Conservation (phyloP, 192 early-diverging fungal species). For the Podila clonocystis region DNA sequence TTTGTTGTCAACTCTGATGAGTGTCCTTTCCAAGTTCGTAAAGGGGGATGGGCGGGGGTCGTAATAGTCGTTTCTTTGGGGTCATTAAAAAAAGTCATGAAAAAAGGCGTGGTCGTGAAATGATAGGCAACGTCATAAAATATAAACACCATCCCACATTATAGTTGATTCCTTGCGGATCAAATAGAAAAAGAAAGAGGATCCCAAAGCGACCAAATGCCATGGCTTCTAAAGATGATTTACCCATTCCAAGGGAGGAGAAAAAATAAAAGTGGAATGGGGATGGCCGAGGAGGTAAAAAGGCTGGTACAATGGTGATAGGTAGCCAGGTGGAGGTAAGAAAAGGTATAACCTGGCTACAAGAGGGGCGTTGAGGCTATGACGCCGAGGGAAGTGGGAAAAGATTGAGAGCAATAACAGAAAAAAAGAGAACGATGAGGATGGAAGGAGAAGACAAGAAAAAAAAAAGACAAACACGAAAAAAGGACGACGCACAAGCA, state of each 20-base stretch:
- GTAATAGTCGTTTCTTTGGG: not conserved
- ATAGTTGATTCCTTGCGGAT: not conserved
- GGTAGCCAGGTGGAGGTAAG: too few species aligned
- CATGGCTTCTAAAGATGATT: too few species aligned
- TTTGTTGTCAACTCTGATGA: too few species aligned
- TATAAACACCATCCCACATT: not conserved
- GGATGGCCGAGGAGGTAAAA: too few species aligned
- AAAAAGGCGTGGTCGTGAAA: not conserved
- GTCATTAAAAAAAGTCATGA: constrained; percentile 3
- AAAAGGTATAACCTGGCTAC: too few species aligned
- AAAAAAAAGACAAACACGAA: not conserved
- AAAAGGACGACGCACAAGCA: not conserved
- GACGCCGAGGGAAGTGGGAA: not conserved
- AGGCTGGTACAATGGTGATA: too few species aligned
- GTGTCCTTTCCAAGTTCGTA: not conserved
- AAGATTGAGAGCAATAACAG: not conserved
- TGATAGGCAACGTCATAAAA: constrained; percentile 1
- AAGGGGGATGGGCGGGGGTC: not conserved
- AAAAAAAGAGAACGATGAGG: not conserved
- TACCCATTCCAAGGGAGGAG: too few species aligned
- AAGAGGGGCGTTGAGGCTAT: not conserved
- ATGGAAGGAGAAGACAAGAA: not conserved
- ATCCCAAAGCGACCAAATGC: too few species aligned
- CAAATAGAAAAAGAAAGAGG: too few species aligned
- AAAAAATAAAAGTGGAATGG: too few species aligned